phyloP scores from a whole-genome alignment of 1,139 yeast species.

The Zygosaccharomyces sapae region DNA sequence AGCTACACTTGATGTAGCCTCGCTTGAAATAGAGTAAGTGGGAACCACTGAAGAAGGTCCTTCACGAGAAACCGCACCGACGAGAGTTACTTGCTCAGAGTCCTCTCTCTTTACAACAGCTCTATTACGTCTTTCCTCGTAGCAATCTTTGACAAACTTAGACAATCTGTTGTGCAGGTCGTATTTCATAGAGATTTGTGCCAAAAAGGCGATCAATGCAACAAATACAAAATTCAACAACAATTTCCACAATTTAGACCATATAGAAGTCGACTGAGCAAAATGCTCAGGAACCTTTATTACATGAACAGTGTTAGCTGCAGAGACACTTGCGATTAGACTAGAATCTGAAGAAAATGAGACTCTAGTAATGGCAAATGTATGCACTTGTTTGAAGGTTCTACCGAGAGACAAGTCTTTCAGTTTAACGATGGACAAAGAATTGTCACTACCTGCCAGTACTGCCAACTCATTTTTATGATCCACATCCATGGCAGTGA shows the following conservation, averaged over 20 bases:
- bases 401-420: conserved; percentile 50
- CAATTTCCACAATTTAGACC: conserved; percentile 41
- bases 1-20: too few relatives aligned
- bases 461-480: conserved; percentile 50
- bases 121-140: conserved; percentile 33
- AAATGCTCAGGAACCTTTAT: conserved; percentile 55
- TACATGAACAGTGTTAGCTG: conserved; percentile 70
- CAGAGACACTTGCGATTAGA: conserved; percentile 71
- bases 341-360: conserved; percentile 67
- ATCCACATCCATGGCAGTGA: conserved; percentile 63
- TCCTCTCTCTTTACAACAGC: conserved; percentile 35
- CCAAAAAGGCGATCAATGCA: conserved; percentile 38
- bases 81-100: conserved; percentile 20
- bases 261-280: conserved; percentile 43
- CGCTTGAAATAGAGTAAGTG: background rate
- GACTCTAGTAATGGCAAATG: conserved; percentile 75
- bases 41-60: background rate
- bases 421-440: conserved; percentile 54
- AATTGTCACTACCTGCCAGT: conserved; percentile 71
- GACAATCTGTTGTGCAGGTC: conserved; percentile 39
- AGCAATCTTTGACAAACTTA: conserved; percentile 19
- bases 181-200: conserved; percentile 41
- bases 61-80: conserved; percentile 16
- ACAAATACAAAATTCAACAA: conserved; percentile 47
- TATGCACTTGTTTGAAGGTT: conserved; percentile 59